Evolutionary conservation across 441 rosid genomes (phyloP).

Genomic region (Erodium chrysanthum): DNA sequence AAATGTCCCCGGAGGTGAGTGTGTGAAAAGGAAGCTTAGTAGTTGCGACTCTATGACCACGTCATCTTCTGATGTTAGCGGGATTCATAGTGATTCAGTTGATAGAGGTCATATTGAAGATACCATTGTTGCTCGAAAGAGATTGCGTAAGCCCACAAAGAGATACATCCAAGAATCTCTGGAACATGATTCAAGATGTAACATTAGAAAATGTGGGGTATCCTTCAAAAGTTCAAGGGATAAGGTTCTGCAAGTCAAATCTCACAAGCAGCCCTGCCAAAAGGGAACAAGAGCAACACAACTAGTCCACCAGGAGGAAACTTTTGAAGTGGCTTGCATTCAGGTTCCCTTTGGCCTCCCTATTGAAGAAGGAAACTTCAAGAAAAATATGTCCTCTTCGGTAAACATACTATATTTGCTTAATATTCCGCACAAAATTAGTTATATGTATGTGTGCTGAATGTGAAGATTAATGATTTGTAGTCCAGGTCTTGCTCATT

Average conservation of each 20-base stretch:
- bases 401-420: neutral
- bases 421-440: neutral
- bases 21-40: neutral
- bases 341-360: constrained; percentile 3
- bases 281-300: constrained; percentile 1
- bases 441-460: neutral
- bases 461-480: neutral
- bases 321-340: constrained; percentile 1
- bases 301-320: neutral
- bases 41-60: neutral
- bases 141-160: constrained; percentile 4
- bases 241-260: neutral
- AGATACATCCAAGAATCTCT: neutral
- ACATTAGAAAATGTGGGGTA: neutral
- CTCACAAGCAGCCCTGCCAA: neutral
- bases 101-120: neutral
- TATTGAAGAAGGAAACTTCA: neutral
- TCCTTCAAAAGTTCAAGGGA: constrained; percentile 3
- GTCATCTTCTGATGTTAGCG: neutral
- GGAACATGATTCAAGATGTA: constrained; percentile 1
- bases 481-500: neutral
- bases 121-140: neutral
- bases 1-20: neutral
- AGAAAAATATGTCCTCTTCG: constrained; percentile 2
- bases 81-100: neutral